Percentiles rank a stretch among this genome's conserved stretches.
Evolutionary conservation across 2,329 filamentous ascomycete genomes (phyloP).

Genomic region (Massarina eburnea): DNA sequence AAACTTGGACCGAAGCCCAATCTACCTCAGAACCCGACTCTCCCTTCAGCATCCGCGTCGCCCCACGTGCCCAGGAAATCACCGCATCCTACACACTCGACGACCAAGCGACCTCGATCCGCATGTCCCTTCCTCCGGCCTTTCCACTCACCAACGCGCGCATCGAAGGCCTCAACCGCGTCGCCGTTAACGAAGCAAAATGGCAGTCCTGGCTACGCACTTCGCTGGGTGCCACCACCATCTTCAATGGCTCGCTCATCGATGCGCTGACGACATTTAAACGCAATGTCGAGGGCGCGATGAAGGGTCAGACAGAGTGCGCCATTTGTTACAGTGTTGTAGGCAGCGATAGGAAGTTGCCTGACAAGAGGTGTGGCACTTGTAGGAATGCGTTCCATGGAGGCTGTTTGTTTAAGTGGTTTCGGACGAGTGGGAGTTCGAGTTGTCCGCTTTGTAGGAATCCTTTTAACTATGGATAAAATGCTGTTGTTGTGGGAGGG

Average conservation of each 20-base stretch:
- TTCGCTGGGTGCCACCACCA: conserved; percentile 89
- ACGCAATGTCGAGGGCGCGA: conserved; percentile 79
- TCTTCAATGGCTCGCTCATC: conserved; percentile 85
- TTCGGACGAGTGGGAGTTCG: conserved; percentile 87
- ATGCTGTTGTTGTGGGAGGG: too few species aligned
- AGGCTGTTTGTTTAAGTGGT: conserved; percentile 93
- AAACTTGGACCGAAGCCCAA: conserved; percentile 61
- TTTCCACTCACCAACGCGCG: conserved; percentile 81
- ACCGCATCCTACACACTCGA: conserved; percentile 85
- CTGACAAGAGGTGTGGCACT: conserved; percentile 86
- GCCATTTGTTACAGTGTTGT: conserved; percentile 97
- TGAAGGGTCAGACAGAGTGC: conserved; percentile 93
- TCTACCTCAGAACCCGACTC: conserved; percentile 44
- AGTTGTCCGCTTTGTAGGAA: conserved; percentile 93
- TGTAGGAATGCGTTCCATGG: conserved; percentile 95
- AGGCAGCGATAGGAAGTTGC: conserved; percentile 81
- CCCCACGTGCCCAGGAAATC: conserved; percentile 71
- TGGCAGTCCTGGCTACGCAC: conserved; percentile 91
- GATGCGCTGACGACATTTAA: conserved; percentile 86
- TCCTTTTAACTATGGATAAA: conserved; percentile 67
- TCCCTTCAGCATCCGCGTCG: conserved; percentile 69
- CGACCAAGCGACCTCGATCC: conserved; percentile 79
- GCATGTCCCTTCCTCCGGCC: conserved; percentile 75
- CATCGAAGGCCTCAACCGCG: conserved; percentile 76
- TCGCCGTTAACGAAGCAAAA: conserved; percentile 85